phyloP scores from a whole-genome alignment of 2,329 filamentous ascomycete species.

The Neofusicoccum ribis region DNA sequence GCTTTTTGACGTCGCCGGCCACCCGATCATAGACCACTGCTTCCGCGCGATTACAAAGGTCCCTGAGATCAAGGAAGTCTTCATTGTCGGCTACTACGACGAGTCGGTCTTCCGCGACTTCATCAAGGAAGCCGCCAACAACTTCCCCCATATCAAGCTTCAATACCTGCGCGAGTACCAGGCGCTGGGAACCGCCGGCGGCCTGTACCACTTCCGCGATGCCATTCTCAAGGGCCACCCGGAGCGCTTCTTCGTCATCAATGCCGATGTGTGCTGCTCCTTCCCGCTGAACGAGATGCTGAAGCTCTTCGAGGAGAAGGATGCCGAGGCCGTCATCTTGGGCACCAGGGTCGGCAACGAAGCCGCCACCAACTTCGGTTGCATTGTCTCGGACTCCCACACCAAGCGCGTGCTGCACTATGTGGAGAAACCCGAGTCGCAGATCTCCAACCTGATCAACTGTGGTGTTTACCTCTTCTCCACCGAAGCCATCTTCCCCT shows the following conservation, averaged over 20 bases:
- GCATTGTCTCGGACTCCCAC: conserved; percentile 92
- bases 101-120: conserved; percentile 96
- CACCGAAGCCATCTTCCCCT: conserved; percentile 93
- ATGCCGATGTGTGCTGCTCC: conserved; percentile 97
- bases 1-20: conserved; percentile 96
- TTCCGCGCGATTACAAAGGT: conserved; percentile 89
- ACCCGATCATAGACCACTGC: conserved; percentile 98
- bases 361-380: conserved; percentile 92
- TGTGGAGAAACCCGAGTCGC: conserved; percentile 96
- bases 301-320: conserved; percentile 87
- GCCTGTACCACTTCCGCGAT: conserved; percentile 98
- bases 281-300: conserved; percentile 97
- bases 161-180: conserved; percentile 98
- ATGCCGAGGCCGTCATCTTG: conserved; percentile 94
- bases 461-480: conserved; percentile 98
- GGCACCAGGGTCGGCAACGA: conserved; percentile 90
- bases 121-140: conserved; percentile 83
- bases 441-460: conserved; percentile 98
- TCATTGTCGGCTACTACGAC: conserved; percentile 98
- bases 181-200: conserved; percentile 90
- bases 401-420: conserved; percentile 96
- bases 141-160: conserved; percentile 85
- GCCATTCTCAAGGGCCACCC: conserved; percentile 94
- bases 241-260: conserved; percentile 94
- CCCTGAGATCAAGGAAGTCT: conserved; percentile 90